phyloP scores from a whole-genome alignment of 108 stramenopile genomes.

The Nannochloropsis oceanica region DNA sequence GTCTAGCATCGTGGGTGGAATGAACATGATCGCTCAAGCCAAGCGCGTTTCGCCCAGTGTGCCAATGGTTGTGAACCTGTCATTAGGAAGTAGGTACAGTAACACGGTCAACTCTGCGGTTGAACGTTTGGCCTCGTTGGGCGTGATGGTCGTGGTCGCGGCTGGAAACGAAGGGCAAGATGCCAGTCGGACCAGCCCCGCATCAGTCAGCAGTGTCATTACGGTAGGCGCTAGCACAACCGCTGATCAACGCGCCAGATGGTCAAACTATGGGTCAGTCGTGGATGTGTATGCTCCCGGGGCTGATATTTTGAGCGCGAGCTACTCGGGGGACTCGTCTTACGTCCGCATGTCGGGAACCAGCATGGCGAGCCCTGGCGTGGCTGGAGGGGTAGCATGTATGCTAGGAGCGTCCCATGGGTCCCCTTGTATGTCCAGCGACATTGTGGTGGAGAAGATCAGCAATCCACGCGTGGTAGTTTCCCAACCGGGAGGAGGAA shows the following conservation, averaged over 20 bases:
- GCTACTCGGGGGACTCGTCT: neutral
- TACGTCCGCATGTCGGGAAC: neutral
- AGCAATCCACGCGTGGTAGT: neutral
- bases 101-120: neutral
- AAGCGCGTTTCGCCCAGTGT: neutral
- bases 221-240: neutral
- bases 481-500: neutral
- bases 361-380: neutral
- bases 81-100: neutral
- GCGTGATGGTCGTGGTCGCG: neutral
- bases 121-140: neutral
- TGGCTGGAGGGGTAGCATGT: neutral
- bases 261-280: neutral
- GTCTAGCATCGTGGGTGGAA: neutral
- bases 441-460: neutral
- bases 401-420: neutral
- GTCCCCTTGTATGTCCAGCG: neutral
- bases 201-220: neutral
- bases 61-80: neutral
- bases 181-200: neutral
- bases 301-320: neutral
- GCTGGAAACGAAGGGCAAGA: neutral
- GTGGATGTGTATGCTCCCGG: neutral
- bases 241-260: neutral
- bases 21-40: neutral